Base-by-base conservation (phyloP, 2,329 filamentous ascomycete species). In the Pseudocercospora cruenta region DNA sequence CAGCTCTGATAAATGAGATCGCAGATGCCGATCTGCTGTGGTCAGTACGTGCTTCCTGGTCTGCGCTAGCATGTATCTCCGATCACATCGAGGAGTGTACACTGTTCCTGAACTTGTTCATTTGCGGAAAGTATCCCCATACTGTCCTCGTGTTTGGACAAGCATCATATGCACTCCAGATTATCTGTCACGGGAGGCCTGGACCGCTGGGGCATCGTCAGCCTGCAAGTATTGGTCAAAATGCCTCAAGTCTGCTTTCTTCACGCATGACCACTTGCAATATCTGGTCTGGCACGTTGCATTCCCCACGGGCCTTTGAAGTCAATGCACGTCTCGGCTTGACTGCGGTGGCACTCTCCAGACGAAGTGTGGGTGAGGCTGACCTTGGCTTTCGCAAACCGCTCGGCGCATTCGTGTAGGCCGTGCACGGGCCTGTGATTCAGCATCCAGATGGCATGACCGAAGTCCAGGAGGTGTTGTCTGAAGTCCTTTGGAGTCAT, bases 311-410 rank as follows among this genome's bases (percentile, higher is more conserved):
- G 22, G 21, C 49, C 19, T 7, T 4, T 24, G 22, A 53, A 53
- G 49, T 53, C 49, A 53, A 53, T 53, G 51, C 51, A 24, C 51
- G 10, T 31, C 24, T 54, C 51, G 51, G 51, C 51, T n/a, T n/a
- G 24, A 54, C 51, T 54, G 51, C 51, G 51, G 51, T 24, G 45
- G n/a, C 45, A 24, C 51, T 28, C 24, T 26, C 24, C 24, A 14
- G 22, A 26, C 24, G 26, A 24, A 55, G 39, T 43, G 39, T 26
- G 22, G 24, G 24, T 54, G 16, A 22, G n/a, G 21, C 51, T 28
- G 51, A 53, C 49, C 19, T 26, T 53, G 49, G 49, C 49, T 19
- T 14, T 26, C 49, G 22, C 49, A 26, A 22, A 19, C 12, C 49
- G 21, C 49, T 53, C 49, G 49, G 21, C 49, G 45, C n/a, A 47